Conservation (phyloP, 164 flowering plant species). For the Magnolia changhungtana region DNA sequence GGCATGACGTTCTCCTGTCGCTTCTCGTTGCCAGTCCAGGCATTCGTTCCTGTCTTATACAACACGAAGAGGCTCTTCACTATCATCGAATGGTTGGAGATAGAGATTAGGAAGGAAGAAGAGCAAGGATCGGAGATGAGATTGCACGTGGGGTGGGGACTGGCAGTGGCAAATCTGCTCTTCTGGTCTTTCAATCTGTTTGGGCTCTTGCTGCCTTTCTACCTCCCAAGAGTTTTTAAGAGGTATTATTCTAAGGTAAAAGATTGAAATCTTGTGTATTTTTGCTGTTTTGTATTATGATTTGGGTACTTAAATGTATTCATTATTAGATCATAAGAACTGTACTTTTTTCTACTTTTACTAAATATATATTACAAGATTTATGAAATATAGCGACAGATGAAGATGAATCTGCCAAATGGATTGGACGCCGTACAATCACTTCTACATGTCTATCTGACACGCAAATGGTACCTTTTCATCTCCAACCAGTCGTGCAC, state of each 20-base stretch:
- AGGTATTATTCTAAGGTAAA: conserved; percentile 37
- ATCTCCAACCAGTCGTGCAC: no score
- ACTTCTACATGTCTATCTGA: no score
- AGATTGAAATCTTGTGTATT: conserved; percentile 1
- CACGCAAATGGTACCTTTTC: no score
- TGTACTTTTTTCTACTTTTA: no score
- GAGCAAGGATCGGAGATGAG: conserved; percentile 37
- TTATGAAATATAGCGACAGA: no score
- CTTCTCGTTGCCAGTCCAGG: conserved; percentile 54
- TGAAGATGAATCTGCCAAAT: no score
- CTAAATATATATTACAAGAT: neutral
- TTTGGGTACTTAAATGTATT: neutral
- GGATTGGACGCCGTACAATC: no score
- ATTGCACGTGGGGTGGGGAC: conserved; percentile 45
- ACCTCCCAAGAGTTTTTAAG: conserved; percentile 64
- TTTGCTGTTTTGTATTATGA: no score
- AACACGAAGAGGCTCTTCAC: conserved; percentile 61
- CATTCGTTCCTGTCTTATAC: conserved; percentile 62
- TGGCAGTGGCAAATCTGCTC: conserved; percentile 61
- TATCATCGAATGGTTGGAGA: conserved; percentile 52
- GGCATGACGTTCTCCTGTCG: conserved; percentile 37
- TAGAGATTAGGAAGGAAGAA: conserved; percentile 42
- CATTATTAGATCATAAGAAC: no score
- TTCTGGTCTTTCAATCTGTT: conserved; percentile 77
- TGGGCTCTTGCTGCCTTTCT: conserved; percentile 75